phyloP scores from a whole-genome alignment of 441 rosid genomes.

The Arabidopsis hybrid region DNA sequence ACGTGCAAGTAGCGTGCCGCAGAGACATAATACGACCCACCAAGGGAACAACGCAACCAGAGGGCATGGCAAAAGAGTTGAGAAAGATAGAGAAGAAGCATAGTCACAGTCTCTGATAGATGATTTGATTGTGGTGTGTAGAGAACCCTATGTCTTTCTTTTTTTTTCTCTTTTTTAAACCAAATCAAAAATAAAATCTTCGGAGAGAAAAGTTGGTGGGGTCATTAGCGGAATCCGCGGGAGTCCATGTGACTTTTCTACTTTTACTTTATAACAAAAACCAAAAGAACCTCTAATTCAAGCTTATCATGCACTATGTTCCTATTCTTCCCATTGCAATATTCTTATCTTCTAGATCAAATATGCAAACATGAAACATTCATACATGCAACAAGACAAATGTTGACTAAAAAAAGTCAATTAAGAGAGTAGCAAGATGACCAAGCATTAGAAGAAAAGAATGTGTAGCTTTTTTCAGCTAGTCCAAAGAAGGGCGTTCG shows the following conservation, averaged over 20 bases:
- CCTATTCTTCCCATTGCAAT: slow-evolving; percentile 8
- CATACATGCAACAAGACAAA: slow-evolving; percentile 19
- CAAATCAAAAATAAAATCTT: slow-evolving; percentile 37
- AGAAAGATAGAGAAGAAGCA: slow-evolving; percentile 19
- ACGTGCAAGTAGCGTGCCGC: slow-evolving; percentile 49
- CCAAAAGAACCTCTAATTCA: slow-evolving; percentile 32
- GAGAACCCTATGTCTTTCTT: slow-evolving; percentile 42
- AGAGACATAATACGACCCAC: slow-evolving; percentile 51
- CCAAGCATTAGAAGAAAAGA: background rate
- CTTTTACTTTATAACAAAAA: slow-evolving; percentile 36
- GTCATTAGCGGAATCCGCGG: slow-evolving; percentile 74
- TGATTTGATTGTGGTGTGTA: slow-evolving; percentile 38
- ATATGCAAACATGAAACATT: background rate
- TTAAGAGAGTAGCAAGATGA: background rate
- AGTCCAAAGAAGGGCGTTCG: background rate
- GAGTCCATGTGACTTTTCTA: slow-evolving; percentile 83
- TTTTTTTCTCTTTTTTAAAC: background rate
- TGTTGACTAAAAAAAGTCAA: background rate
- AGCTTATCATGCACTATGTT: slow-evolving; percentile 29
- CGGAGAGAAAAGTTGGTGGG: slow-evolving; percentile 37
- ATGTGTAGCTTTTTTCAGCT: background rate
- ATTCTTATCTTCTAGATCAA: slow-evolving; percentile 8
- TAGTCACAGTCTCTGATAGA: slow-evolving; percentile 14
- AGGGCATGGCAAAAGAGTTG: slow-evolving; percentile 49
- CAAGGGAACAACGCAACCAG: slow-evolving; percentile 47